These are phyloP conservation scores for Diatrype stigma DNA, from an alignment of 2,329 filamentous ascomycete species.

Conservation along the genomic window DNA sequence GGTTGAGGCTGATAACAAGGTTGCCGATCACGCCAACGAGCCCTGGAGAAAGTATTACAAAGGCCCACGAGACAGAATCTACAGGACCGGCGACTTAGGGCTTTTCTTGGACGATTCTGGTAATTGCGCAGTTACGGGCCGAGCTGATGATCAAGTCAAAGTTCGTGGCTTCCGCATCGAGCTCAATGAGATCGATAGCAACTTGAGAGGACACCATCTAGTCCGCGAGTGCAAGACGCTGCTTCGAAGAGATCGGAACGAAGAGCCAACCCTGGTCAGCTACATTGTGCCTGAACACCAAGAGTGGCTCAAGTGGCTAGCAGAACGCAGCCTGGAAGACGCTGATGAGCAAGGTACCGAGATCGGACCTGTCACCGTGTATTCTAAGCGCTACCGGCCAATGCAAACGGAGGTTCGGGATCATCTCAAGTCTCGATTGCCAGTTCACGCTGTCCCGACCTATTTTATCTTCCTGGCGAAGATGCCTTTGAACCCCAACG, in stretches of 20 bases:
- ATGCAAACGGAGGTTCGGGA: constrained; percentile 31
- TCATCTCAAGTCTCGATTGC: constrained; percentile 57
- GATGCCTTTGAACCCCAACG: constrained; percentile 66
- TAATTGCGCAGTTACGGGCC: no score
- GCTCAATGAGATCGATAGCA: constrained; percentile 85
- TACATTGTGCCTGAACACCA: constrained; percentile 93
- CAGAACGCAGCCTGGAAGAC: constrained; percentile 65
- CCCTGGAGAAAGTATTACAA: constrained; percentile 61
- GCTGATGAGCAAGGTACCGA: constrained; percentile 63
- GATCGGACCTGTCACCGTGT: no score
- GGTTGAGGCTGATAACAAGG: constrained; percentile 48
- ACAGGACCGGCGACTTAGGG: constrained; percentile 86
- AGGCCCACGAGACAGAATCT: constrained; percentile 80
- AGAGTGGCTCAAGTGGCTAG: no score
- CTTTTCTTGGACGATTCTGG: no score
- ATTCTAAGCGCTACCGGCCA: not conserved
- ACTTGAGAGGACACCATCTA: constrained; percentile 69
- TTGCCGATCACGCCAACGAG: constrained; percentile 28
- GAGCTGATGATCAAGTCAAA: constrained; percentile 88
- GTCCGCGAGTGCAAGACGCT: constrained; percentile 84
- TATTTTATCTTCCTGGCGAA: constrained; percentile 33
- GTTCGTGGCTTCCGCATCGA: constrained; percentile 95
- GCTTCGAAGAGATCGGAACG: constrained; percentile 75
- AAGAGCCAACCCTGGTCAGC: constrained; percentile 81
- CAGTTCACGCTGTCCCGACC: constrained; percentile 61